These are phyloP conservation scores for Moesziomyces antarcticus DNA, from an alignment of 1,284 basidiomycete genomes.

Conservation along the genomic window DNA sequence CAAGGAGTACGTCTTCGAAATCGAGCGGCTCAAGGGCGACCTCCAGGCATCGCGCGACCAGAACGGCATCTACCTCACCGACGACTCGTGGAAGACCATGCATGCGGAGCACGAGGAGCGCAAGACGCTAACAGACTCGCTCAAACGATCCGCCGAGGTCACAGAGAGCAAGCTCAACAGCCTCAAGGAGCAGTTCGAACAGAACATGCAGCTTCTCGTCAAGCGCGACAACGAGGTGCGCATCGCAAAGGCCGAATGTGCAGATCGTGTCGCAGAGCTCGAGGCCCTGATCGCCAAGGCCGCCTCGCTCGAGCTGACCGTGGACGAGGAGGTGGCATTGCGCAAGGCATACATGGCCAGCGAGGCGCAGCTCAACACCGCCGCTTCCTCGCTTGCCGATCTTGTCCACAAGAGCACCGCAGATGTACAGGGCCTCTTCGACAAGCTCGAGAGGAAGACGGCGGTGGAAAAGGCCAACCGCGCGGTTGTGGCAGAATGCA, in stretches of 20 bases:
- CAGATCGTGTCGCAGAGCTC: constrained; percentile 45
- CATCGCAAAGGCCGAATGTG: constrained; percentile 47
- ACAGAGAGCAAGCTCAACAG: constrained; percentile 59
- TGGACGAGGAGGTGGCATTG: constrained; percentile 72
- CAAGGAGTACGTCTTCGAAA: constrained; percentile 95
- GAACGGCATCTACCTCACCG: constrained; percentile 62
- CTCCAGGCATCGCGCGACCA: constrained; percentile 72
- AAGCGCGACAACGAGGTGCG: constrained; percentile 60
- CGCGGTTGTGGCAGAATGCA: constrained; percentile 75
- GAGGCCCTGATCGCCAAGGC: constrained; percentile 47
- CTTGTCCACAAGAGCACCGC: constrained; percentile 77
- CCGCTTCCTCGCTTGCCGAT: constrained; percentile 78
- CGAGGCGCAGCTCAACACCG: constrained; percentile 77
- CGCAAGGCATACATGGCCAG: constrained; percentile 79
- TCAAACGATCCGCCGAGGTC: constrained; percentile 58
- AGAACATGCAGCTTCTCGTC: constrained; percentile 63
- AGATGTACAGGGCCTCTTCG: constrained; percentile 80
- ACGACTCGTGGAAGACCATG: constrained; percentile 58
- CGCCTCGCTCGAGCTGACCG: constrained; percentile 33
- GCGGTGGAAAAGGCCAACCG: constrained; percentile 76
- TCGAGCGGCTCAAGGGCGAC: constrained; percentile 91
- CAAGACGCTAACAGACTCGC: constrained; percentile 51
- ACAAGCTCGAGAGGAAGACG: constrained; percentile 85
- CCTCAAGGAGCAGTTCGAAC: constrained; percentile 66
- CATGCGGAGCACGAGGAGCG: constrained; percentile 55